Base-by-base conservation (phyloP, 805 yeast genomes). In the Huiozyma naganishii region DNA sequence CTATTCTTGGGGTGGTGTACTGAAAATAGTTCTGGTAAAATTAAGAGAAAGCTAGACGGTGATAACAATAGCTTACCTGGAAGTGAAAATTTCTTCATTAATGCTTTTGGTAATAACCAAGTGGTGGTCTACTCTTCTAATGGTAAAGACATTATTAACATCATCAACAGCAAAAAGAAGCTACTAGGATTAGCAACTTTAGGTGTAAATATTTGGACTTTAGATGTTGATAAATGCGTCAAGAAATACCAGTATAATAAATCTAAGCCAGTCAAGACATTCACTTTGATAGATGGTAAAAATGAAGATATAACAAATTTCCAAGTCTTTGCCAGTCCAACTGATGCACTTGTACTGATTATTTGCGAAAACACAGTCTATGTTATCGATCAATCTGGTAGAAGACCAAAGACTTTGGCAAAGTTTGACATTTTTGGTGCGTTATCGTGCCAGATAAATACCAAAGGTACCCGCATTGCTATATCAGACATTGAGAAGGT, bases 371-470 rank as follows among this genome's bases (percentile, higher is more conserved):
- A 53, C 55, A 71, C 79, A 7, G 80, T 80, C 8, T 79, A 78
- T 56, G 68, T 81, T 45, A 74, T 81, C 55, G 86, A 81, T 59
- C 85, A 85, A 37, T 51, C 56, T n/a, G 58, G 61, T 42, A 62
- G 62, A 45, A 58, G 61, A 44, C 66, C 66, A 11, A 44, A 49
- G 3, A 56, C 60, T 0, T 42, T 53, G 17, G 51, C 57, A 6
- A 52, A 47, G 34, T 47, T 58, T 27, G 55, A 53, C 7, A 33
- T 51, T n/a, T 40, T 38, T 32, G 53, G 51, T 30, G 49, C 57
- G 32, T 38, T 47, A n/a, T 37, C 45, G 7, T 48, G 52, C 40
- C 41, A 49, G 27, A 43, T 57, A 6, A 39, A 50, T 4, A 43
- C 48, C 6, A 54, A 53, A 38, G 57, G 52, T 13, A 51, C 53